These are phyloP conservation scores for Imleria badia DNA, from an alignment of 768 basidiomycete species.

Conservation along the genomic window DNA sequence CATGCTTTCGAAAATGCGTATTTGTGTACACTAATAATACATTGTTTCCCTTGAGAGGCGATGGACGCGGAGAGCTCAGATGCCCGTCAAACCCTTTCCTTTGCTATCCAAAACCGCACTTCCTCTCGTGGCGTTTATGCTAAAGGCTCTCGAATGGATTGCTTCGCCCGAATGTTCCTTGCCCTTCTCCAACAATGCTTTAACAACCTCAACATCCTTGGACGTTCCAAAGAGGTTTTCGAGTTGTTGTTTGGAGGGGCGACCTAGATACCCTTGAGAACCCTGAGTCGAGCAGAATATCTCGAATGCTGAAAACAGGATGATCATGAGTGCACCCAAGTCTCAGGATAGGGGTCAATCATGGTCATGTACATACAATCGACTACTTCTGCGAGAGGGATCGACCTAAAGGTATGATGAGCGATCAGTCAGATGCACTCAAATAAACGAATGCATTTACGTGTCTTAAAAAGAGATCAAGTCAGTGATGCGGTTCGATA, in stretches of 20 bases:
- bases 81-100: constrained; percentile 38
- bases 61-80: constrained; percentile 22
- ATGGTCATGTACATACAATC: constrained; percentile 57
- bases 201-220: constrained; percentile 64
- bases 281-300: constrained; percentile 75
- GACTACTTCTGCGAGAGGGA: constrained; percentile 74
- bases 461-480: constrained; percentile 49
- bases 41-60: background rate
- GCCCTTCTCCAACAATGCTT: constrained; percentile 62
- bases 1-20: background rate
- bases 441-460: constrained; percentile 41
- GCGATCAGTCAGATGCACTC: constrained; percentile 13
- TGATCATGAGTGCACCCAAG: background rate
- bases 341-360: background rate
- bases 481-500: constrained; percentile 10
- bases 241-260: constrained; percentile 81
- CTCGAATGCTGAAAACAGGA: constrained; percentile 53
- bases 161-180: constrained; percentile 53
- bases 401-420: constrained; percentile 43
- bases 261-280: constrained; percentile 70
- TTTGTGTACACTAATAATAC: constrained; percentile 19
- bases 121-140: constrained; percentile 29
- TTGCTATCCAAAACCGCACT: constrained; percentile 40
- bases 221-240: constrained; percentile 67
- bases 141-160: constrained; percentile 27